Base-by-base conservation (phyloP, 192 early-diverging fungal species). In the Coemansia sp. region DNA sequence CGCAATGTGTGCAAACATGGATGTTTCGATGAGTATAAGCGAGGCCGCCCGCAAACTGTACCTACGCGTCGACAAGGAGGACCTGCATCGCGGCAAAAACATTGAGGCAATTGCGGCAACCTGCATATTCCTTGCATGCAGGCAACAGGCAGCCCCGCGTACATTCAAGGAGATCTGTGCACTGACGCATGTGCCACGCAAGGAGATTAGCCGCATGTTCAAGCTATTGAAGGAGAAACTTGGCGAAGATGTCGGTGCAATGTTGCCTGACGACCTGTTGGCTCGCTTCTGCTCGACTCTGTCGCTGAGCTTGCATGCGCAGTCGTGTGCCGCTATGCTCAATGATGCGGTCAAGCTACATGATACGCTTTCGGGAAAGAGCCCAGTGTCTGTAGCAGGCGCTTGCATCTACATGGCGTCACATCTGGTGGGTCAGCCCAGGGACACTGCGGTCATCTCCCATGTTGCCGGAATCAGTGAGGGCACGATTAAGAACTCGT, bases 81-180 rank as follows among this genome's bases (percentile, higher is more conserved):
- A 92, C 56, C 52, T 91, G 30, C 70, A 94, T 22, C 84, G 87
- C 13, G 92, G 93, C 33, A 95, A 94, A 74, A 85, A 82, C 15
- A 85, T 83, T 19, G 91, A 95, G 31, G 87, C 89, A 28, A 87
- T 96, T 52, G 88, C 91, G 55, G 95, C 94, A 3, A 90, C 92
- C 0, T 97, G 94, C 63, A 93, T 97, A 57, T 97, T 91, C 64
- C 88, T 97, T 59, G 95, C 91, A 4, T 97, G 97, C 68, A 82
- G 91, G 34, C 88, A 94, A 65, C 82, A 94, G 65, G 74, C 82
- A 29, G 89, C 90, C 1, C 88, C 87, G 6, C 86, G 97, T 61
- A 96, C 97, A 4, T 96, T 96, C 71, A 92, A 93, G 66, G 95
- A 99, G 72, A 94, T 97, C 52, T 92, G 90, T 61, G 87, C 89